These are phyloP conservation scores for Furcasterigmium furcatum DNA, from an alignment of 2,329 filamentous ascomycete species.

Conservation along the genomic window DNA sequence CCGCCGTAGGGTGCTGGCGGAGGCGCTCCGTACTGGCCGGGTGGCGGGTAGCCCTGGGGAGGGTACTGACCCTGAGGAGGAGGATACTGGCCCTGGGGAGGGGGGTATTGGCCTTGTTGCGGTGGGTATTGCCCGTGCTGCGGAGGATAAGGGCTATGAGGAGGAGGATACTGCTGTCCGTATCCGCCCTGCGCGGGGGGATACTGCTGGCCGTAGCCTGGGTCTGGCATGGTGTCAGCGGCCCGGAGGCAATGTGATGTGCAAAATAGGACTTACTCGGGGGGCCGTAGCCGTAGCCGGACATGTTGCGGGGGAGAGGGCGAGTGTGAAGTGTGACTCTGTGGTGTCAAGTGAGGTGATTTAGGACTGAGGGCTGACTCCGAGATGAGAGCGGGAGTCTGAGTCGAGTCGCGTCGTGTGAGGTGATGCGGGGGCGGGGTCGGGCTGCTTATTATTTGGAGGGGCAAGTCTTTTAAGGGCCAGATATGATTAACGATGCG, in stretches of 20 bases:
- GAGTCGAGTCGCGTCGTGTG: no score
- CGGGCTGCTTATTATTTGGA: neutral
- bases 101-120: constrained; percentile 16
- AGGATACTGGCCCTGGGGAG: constrained; percentile 24
- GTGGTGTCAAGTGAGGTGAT: no score
- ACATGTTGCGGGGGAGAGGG: no score
- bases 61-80: constrained; percentile 30
- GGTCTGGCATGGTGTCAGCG: constrained; percentile 18
- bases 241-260: no score
- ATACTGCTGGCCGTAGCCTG: constrained; percentile 35
- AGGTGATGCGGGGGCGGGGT: neutral
- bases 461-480: no score
- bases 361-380: no score
- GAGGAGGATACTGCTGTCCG: constrained; percentile 20
- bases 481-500: no score
- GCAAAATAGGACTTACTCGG: neutral
- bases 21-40: constrained; percentile 31
- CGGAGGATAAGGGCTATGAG: constrained; percentile 30
- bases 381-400: no score
- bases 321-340: no score
- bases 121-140: constrained; percentile 29
- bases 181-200: constrained; percentile 25
- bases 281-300: no score
- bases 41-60: constrained; percentile 27
- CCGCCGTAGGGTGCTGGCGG: constrained; percentile 23